Evolutionary conservation across 148 eudicot genomes (phyloP).

Genomic region (Diospyros lotus): DNA sequence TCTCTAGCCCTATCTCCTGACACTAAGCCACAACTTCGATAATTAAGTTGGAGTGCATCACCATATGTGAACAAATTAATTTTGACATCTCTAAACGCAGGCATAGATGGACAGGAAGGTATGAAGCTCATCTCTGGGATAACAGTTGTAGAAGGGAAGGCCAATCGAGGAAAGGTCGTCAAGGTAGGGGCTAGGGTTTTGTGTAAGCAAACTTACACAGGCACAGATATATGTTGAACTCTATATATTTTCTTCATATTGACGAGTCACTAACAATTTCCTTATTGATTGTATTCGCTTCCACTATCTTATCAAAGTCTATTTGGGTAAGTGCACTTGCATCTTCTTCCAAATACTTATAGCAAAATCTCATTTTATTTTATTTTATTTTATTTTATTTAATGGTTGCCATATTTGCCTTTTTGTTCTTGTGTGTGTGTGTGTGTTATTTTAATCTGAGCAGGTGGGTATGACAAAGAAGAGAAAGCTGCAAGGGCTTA

Average conservation of each 20-base stretch:
- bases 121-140: conserved; percentile 94
- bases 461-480: conserved; percentile 98
- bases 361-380: neutral
- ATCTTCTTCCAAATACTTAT: neutral
- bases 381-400: neutral
- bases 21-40: too few species aligned
- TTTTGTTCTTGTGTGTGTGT: neutral
- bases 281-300: conserved; percentile 8
- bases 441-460: neutral
- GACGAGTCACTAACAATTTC: conserved; percentile 19
- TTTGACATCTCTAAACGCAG: conserved; percentile 21
- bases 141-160: conserved; percentile 98
- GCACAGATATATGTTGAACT: neutral
- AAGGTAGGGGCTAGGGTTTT: conserved; percentile 42
- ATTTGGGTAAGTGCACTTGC: conserved; percentile 56
- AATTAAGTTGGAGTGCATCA: too few species aligned
- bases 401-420: neutral
- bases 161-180: conserved; percentile 94
- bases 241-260: neutral
- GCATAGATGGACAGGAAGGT: conserved; percentile 96
- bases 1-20: too few species aligned
- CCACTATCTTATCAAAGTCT: conserved; percentile 38
- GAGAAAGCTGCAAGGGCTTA: conserved; percentile 98
- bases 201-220: too few species aligned
- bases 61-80: too few species aligned